These are phyloP conservation scores for Acrocalymma vagum DNA, from an alignment of 2,329 filamentous ascomycete genomes.

Conservation along the genomic window DNA sequence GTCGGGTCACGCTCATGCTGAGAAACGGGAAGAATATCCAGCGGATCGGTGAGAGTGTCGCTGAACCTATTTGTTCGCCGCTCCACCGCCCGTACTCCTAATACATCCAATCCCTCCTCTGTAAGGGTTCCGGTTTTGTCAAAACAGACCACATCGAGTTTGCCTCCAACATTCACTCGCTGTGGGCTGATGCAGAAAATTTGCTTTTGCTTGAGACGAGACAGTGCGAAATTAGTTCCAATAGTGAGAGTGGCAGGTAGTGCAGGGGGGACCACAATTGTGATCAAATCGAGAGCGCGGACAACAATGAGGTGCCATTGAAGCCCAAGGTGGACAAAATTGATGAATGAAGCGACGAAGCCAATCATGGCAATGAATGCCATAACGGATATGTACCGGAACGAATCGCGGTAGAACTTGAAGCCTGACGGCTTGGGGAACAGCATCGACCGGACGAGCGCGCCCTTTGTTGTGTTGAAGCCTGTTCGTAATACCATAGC, in stretches of 20 bases:
- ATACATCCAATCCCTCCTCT: conserved; percentile 92
- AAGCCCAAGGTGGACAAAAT: conserved; percentile 85
- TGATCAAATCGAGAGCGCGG: conserved; percentile 92
- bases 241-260: conserved; percentile 95
- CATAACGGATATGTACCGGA: conserved; percentile 98
- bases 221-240: conserved; percentile 93
- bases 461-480: conserved; percentile 97
- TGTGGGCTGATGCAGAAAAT: conserved; percentile 99
- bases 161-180: conserved; percentile 94
- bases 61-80: conserved; percentile 72
- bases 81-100: conserved; percentile 84
- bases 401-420: conserved; percentile 98
- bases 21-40: conserved; percentile 64
- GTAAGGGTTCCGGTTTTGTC: conserved; percentile 99
- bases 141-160: conserved; percentile 95
- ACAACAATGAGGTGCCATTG: conserved; percentile 92
- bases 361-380: conserved; percentile 83
- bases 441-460: conserved; percentile 94
- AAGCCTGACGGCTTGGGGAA: conserved; percentile 98
- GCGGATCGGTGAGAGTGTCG: conserved; percentile 75
- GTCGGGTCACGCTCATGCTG: conserved; percentile 67
- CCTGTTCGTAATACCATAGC: conserved; percentile 93
- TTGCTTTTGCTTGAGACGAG: conserved; percentile 82
- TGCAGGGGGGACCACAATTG: conserved; percentile 95
- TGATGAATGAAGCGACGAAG: conserved; percentile 89